These are phyloP conservation scores for Macrophomina pseudophaseolina DNA, from an alignment of 2,329 filamentous ascomycete genomes.

Conservation along the genomic window DNA sequence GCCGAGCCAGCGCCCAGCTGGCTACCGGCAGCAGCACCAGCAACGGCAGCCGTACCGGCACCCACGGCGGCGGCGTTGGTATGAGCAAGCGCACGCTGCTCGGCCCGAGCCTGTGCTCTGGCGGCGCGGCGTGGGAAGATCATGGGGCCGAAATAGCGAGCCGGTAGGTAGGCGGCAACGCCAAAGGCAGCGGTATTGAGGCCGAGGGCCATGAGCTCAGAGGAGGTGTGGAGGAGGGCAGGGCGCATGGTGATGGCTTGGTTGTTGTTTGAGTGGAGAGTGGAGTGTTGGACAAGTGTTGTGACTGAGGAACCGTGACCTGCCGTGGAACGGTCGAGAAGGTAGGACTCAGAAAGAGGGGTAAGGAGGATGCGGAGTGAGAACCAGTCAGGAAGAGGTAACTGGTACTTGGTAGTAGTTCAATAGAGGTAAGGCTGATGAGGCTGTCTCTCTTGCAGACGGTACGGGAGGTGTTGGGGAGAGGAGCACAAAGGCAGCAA, in stretches of 20 bases:
- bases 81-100: slow-evolving; percentile 2
- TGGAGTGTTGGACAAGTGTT: not conserved
- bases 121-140: slow-evolving; percentile 25
- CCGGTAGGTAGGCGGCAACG: slow-evolving; percentile 22
- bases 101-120: not conserved
- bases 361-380: not conserved
- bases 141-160: slow-evolving; percentile 24
- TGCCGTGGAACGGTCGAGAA: slow-evolving; percentile 9
- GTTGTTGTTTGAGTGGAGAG: slow-evolving; percentile 13
- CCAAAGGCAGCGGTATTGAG: slow-evolving; percentile 23
- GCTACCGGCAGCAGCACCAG: slow-evolving; percentile 4
- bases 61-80: slow-evolving; percentile 3
- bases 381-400: slow-evolving; percentile 1
- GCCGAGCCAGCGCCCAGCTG: not conserved
- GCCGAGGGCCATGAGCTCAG: slow-evolving; percentile 23
- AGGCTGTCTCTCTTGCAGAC: slow-evolving; percentile 11
- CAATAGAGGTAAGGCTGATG: slow-evolving; percentile 15
- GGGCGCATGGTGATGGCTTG: slow-evolving; percentile 7
- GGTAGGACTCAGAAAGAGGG: not conserved
- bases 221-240: slow-evolving; percentile 21
- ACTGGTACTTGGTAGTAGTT: slow-evolving; percentile 9
- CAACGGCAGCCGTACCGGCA: slow-evolving; percentile 17
- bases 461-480: not conserved
- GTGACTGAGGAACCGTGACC: not conserved
- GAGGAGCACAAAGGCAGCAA: slow-evolving; percentile 12